Conservation (phyloP, 2,329 filamentous ascomycete genomes). For the Teratosphaeria destructans region DNA sequence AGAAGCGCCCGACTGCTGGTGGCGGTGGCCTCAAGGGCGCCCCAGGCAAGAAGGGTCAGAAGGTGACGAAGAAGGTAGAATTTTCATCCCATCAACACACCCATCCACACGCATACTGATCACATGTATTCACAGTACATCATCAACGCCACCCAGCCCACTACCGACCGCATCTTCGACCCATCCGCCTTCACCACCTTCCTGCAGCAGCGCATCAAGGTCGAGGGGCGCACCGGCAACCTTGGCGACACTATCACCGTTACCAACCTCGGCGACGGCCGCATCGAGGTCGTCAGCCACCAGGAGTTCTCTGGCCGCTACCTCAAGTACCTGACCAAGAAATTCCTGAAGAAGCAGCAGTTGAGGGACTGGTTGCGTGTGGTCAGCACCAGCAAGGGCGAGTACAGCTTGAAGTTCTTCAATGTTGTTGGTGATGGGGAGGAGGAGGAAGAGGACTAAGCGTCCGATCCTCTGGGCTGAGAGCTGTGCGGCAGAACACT, state of each 20-base stretch:
- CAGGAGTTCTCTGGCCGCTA: conserved; percentile 97
- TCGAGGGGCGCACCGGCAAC: conserved; percentile 96
- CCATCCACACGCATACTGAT: not conserved
- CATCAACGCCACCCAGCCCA: conserved; percentile 98
- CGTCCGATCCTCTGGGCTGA: not conserved
- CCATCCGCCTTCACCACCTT: conserved; percentile 98
- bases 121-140: conserved; percentile 56
- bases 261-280: conserved; percentile 85
- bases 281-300: conserved; percentile 95
- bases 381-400: conserved; percentile 93
- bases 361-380: conserved; percentile 99
- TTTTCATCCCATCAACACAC: conserved; percentile 10
- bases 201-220: conserved; percentile 99
- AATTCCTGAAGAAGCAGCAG: conserved; percentile 99
- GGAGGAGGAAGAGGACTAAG: conserved; percentile 97
- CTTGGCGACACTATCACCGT: conserved; percentile 88
- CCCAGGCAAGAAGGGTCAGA: conserved; percentile 44
- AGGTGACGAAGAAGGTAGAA: conserved; percentile 74
- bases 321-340: conserved; percentile 99
- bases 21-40: conserved; percentile 24
- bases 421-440: conserved; percentile 98
- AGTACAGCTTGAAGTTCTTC: conserved; percentile 99
- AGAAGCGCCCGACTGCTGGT: conserved; percentile 47
- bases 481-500: not conserved
- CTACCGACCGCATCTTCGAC: conserved; percentile 99